These are phyloP conservation scores for Cystobasidium ongulense DNA, from an alignment of 768 basidiomycete genomes.

Conservation along the genomic window DNA sequence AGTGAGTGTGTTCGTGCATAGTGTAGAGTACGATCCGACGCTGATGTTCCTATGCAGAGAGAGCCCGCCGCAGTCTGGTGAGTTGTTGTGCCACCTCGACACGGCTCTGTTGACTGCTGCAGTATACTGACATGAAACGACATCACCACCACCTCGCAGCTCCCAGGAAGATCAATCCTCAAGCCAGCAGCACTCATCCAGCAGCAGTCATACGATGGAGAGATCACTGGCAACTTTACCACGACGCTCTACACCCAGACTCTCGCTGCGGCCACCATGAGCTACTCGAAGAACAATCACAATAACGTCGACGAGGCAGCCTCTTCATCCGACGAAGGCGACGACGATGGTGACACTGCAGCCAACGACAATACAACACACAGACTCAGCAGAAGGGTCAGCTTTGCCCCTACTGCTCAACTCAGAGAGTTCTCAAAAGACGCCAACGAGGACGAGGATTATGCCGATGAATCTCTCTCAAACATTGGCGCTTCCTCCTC, in stretches of 20 bases:
- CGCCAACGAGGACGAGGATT: neutral
- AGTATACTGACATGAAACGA: neutral
- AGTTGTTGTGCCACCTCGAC: neutral
- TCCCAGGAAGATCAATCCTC: slow-evolving; percentile 40
- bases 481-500: neutral
- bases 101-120: neutral
- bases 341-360: slow-evolving; percentile 8
- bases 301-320: slow-evolving; percentile 15
- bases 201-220: slow-evolving; percentile 18
- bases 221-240: slow-evolving; percentile 10
- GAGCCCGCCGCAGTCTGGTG: slow-evolving; percentile 24
- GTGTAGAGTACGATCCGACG: neutral
- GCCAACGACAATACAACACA: slow-evolving; percentile 24
- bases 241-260: slow-evolving; percentile 23
- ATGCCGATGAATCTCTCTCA: neutral
- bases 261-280: neutral
- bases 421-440: slow-evolving; percentile 31
- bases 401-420: slow-evolving; percentile 39
- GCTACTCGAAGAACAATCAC: slow-evolving; percentile 23
- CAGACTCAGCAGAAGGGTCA: slow-evolving; percentile 34
- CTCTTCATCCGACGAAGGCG: slow-evolving; percentile 28
- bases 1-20: slow-evolving; percentile 10
- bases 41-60: slow-evolving; percentile 3
- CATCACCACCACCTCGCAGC: slow-evolving; percentile 14
- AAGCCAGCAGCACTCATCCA: slow-evolving; percentile 11